A percentile compares a stretch with the other conserved stretches of the same genome.
phyloP scores from a whole-genome alignment of 1,139 yeast genomes.

The Spencermartinsiella ligniputridi region DNA sequence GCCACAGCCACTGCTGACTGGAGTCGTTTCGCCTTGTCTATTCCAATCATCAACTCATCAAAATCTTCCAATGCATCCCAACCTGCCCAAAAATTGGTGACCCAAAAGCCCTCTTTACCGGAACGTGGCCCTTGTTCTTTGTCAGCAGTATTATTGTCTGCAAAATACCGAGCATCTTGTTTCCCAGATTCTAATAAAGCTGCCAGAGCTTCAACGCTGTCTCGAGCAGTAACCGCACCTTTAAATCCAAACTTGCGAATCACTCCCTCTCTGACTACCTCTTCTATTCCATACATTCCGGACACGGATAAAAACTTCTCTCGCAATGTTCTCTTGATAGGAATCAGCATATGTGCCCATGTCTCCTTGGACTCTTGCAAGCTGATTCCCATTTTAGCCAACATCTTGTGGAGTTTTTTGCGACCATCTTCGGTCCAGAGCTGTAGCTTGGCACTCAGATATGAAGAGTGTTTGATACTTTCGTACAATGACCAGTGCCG shows the following conservation, averaged over 20 bases:
- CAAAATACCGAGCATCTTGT: constrained; percentile 2
- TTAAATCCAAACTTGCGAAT: constrained; percentile 80
- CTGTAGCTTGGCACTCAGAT: constrained; percentile 79
- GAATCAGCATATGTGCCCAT: constrained; percentile 87
- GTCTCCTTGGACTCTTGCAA: constrained; percentile 82
- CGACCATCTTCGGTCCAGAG: constrained; percentile 92
- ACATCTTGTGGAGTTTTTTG: constrained; percentile 78
- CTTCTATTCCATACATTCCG: constrained; percentile 76
- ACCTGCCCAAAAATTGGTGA: constrained; percentile 86
- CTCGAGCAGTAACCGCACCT: constrained; percentile 88
- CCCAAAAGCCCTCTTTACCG: constrained; percentile 67
- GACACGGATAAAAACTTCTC: constrained; percentile 65
- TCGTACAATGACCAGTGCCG: constrained; percentile 95
- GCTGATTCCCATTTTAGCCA: constrained; percentile 96
- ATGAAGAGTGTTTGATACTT: constrained; percentile 83
- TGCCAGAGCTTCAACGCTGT: constrained; percentile 81
- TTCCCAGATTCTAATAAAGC: constrained; percentile 64
- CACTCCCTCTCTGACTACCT: constrained; percentile 80
- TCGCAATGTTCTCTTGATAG: constrained; percentile 69
- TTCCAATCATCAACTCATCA: constrained; percentile 62
- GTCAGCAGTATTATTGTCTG: constrained; percentile 10
- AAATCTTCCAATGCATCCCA: constrained; percentile 84
- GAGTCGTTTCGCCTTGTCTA: constrained; percentile 71
- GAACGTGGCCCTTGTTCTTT: constrained; percentile 21
- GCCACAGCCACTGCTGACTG: constrained; percentile 86